Evolutionary conservation across 2,329 filamentous ascomycete genomes (phyloP).

Genomic region (Arthrobotrys sinensis): DNA sequence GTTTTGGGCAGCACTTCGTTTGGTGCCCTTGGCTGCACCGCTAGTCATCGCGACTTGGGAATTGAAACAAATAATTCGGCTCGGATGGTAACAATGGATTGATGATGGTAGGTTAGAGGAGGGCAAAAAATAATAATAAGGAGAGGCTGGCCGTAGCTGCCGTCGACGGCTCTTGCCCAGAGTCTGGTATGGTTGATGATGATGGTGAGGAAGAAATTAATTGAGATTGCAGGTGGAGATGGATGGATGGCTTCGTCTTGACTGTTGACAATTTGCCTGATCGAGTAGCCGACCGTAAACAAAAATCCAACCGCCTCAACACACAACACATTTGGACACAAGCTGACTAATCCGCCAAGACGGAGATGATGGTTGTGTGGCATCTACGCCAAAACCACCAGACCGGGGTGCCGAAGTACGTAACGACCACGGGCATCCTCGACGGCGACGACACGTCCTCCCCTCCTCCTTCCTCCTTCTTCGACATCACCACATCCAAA

Average conservation of each 20-base stretch:
- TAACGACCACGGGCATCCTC: slow-evolving; percentile 4
- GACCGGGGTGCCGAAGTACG: slow-evolving; percentile 42
- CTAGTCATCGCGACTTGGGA: slow-evolving; percentile 54
- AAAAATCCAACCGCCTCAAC: slow-evolving; percentile 56
- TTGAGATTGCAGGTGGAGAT: slow-evolving; percentile 31
- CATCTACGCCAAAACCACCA: slow-evolving; percentile 45
- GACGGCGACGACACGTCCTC: slow-evolving; percentile 49
- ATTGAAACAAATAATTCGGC: slow-evolving; percentile 23
- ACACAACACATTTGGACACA: slow-evolving; percentile 14
- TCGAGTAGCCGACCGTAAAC: slow-evolving; percentile 54
- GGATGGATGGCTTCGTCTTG: background rate
- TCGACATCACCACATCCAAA: slow-evolving; percentile 21
- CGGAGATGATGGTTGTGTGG: slow-evolving; percentile 51
- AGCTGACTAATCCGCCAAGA: slow-evolving; percentile 41
- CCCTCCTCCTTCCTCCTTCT: background rate
- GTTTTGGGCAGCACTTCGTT: slow-evolving; percentile 39
- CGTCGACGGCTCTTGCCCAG: slow-evolving; percentile 31
- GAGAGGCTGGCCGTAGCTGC: slow-evolving; percentile 46
- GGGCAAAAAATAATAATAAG: slow-evolving; percentile 20
- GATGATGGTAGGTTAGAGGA: background rate
- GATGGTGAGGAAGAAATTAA: slow-evolving; percentile 13
- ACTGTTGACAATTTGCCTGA: slow-evolving; percentile 55
- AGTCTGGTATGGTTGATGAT: slow-evolving; percentile 30
- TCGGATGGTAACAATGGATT: background rate
- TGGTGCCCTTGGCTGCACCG: slow-evolving; percentile 53